Conservation (phyloP, 176 grass and related monocot genomes). For the Olyra latifolia region DNA sequence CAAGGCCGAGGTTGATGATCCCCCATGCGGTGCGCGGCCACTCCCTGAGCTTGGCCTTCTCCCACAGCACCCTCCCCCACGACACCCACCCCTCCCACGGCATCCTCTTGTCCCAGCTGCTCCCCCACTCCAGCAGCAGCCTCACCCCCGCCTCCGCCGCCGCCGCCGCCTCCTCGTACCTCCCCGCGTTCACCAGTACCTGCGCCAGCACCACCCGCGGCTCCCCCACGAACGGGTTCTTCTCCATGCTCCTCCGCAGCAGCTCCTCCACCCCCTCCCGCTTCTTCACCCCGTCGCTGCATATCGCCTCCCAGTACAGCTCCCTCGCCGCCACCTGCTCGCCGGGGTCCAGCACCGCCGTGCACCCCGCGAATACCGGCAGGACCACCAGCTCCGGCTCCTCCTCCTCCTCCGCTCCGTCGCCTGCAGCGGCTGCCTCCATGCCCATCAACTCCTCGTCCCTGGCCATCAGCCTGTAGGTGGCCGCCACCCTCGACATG, state of each 20-base stretch:
- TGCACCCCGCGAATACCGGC: constrained; percentile 72
- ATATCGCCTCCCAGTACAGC: constrained; percentile 73
- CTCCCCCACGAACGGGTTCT: constrained; percentile 79
- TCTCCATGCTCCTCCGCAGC: constrained; percentile 46
- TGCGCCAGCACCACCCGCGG: constrained; percentile 66
- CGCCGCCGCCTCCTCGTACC: constrained; percentile 46
- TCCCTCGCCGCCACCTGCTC: constrained; percentile 63
- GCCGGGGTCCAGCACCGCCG: constrained; percentile 41
- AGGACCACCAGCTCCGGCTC: constrained; percentile 54
- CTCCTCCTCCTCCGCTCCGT: no score
- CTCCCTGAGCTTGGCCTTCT: constrained; percentile 34
- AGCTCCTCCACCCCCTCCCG: constrained; percentile 31
- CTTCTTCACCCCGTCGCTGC: background rate
- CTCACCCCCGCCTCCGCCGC: constrained; percentile 48
- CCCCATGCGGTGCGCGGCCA: constrained; percentile 64
- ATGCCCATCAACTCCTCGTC: constrained; percentile 48
- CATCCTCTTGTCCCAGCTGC: constrained; percentile 91
- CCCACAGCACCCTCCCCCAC: constrained; percentile 59
- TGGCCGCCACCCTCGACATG: constrained; percentile 53
- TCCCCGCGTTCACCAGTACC: constrained; percentile 50
- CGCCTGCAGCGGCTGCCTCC: constrained; percentile 2
- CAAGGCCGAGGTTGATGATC: constrained; percentile 77
- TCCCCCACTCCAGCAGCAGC: constrained; percentile 79
- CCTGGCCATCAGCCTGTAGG: constrained; percentile 53
- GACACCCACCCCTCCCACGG: constrained; percentile 84